Conservation (phyloP, 495 filamentous ascomycete genomes). For the Tuber microsphaerosporum region DNA sequence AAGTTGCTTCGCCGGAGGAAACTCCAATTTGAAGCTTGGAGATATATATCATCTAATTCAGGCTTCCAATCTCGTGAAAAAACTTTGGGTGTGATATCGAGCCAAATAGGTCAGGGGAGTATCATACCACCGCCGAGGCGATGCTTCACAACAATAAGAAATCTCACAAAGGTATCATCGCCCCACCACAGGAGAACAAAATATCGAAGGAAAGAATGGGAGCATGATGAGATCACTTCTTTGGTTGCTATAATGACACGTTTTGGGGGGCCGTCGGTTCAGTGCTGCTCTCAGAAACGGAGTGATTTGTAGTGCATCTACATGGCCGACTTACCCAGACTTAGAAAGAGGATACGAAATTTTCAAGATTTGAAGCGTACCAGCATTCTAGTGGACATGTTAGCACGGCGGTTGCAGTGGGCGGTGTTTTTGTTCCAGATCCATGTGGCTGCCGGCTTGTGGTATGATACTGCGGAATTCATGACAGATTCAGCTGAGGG, state of each 20-base stretch:
- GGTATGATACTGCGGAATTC: no score
- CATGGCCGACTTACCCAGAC: neutral
- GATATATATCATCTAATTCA: neutral
- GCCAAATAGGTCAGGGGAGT: neutral
- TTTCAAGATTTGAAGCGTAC: neutral
- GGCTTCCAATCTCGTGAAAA: neutral
- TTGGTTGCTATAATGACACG: neutral
- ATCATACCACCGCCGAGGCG: neutral
- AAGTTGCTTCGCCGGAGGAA: neutral
- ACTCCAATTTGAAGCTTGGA: neutral
- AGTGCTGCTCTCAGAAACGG: neutral
- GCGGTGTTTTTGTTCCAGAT: no score
- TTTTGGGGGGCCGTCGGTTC: neutral
- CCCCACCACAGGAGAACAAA: neutral
- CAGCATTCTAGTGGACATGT: neutral
- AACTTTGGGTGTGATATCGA: no score
- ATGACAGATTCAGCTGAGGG: no score
- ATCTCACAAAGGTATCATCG: neutral
- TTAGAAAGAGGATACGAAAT: neutral
- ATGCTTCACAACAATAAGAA: neutral
- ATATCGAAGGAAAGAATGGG: neutral
- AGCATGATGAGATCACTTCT: neutral
- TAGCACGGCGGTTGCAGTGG: neutral
- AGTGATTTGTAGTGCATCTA: neutral
- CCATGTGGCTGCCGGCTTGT: no score